Percentiles rank a stretch among this genome's conserved stretches.
phyloP scores from a whole-genome alignment of 2,329 filamentous ascomycete species.

The Stemphylium beticola region DNA sequence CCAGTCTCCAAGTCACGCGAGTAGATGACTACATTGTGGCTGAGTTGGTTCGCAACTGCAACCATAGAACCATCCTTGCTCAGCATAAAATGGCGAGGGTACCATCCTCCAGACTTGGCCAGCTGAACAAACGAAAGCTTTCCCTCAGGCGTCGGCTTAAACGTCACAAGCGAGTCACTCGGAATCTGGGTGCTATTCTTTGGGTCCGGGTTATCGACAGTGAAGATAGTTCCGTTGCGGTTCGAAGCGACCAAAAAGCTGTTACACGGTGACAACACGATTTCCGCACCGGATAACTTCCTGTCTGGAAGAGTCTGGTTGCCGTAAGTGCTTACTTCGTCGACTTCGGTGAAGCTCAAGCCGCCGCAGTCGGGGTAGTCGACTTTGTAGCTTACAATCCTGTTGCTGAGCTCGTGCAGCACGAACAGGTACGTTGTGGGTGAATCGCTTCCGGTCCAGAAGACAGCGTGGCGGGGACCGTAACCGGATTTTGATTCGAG shows the following conservation, averaged over 20 bases:
- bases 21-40: slow-evolving; percentile 66
- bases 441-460: slow-evolving; percentile 49
- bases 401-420: slow-evolving; percentile 66
- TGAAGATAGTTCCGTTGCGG: slow-evolving; percentile 66
- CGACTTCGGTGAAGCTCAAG: slow-evolving; percentile 55
- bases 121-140: slow-evolving; percentile 62
- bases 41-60: slow-evolving; percentile 69
- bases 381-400: slow-evolving; percentile 63
- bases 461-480: slow-evolving; percentile 71
- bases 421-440: slow-evolving; percentile 61
- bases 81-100: slow-evolving; percentile 71
- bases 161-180: slow-evolving; percentile 66
- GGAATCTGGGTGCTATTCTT: slow-evolving; percentile 42
- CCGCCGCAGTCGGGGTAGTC: slow-evolving; percentile 53
- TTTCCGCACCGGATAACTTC: slow-evolving; percentile 57
- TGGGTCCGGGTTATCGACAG: slow-evolving; percentile 53
- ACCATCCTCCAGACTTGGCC: slow-evolving; percentile 67
- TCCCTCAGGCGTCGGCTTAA: slow-evolving; percentile 54
- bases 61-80: slow-evolving; percentile 69
- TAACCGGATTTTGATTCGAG: slow-evolving; percentile 58
- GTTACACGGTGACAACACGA: slow-evolving; percentile 60
- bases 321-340: slow-evolving; percentile 53
- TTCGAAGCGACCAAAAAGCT: slow-evolving; percentile 72
- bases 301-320: slow-evolving; percentile 38
- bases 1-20: slow-evolving; percentile 66